Evolutionary conservation across 352 stramenopile genomes (phyloP).

Genomic region (Globisporangium rhizosaccharum): DNA sequence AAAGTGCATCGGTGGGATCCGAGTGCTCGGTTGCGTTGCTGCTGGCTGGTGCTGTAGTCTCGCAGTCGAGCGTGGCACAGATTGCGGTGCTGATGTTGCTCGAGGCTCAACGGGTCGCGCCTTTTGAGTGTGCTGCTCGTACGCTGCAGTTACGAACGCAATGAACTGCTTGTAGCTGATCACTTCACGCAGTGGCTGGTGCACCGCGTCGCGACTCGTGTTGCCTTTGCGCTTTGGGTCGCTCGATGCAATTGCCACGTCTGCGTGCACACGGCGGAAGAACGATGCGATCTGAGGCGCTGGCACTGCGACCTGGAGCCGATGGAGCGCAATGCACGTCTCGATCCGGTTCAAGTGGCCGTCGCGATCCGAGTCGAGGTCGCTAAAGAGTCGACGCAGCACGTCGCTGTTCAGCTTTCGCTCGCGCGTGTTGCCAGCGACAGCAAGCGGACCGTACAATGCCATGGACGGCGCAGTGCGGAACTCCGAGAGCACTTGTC

Average conservation of each 20-base stretch:
- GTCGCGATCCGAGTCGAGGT: constrained; percentile 64
- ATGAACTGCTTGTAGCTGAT: constrained; percentile 80
- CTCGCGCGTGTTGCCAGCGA: not conserved
- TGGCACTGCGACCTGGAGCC: constrained; percentile 55
- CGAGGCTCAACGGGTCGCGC: not conserved
- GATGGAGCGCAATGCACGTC: constrained; percentile 64
- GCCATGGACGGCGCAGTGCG: constrained; percentile 56
- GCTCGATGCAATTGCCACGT: not conserved
- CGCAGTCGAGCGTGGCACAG: no score
- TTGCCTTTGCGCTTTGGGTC: constrained; percentile 2
- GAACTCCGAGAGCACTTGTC: constrained; percentile 65
- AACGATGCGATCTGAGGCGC: constrained; percentile 59
- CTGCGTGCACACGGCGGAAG: constrained; percentile 46
- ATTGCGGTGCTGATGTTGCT: not conserved
- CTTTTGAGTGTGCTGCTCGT: constrained; percentile 26
- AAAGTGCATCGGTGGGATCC: not conserved
- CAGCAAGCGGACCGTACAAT: constrained; percentile 43
- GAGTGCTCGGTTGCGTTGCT: not conserved
- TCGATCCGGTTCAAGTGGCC: constrained; percentile 69
- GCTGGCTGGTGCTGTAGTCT: constrained; percentile 1
- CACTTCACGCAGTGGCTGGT: constrained; percentile 42
- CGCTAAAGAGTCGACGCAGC: constrained; percentile 71
- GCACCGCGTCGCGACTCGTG: constrained; percentile 3
- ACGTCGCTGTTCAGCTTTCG: constrained; percentile 40
- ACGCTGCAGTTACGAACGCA: constrained; percentile 57